A percentile compares a stretch with the other conserved stretches of the same genome.
Evolutionary conservation across 116 monocot genomes (phyloP).

Genomic region (Dioscorea cayenensis): DNA sequence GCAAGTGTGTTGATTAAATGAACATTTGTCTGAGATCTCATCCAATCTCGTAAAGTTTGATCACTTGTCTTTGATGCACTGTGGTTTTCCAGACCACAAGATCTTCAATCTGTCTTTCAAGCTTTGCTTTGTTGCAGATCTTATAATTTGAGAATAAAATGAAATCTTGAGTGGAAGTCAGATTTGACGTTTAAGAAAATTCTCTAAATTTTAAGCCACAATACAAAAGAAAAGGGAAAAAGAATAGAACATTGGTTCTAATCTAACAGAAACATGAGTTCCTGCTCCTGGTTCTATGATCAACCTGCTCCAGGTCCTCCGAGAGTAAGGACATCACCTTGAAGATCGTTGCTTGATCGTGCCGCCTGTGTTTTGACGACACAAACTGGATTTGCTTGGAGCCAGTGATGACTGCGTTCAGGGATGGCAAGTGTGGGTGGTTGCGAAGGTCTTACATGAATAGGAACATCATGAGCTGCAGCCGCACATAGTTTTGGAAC

Average conservation of each 20-base stretch:
- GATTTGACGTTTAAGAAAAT: no score
- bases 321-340: slow-evolving; percentile 71
- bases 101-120: no score
- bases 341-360: slow-evolving; percentile 51
- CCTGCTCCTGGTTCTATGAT: background rate
- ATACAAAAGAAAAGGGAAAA: background rate
- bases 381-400: slow-evolving; percentile 25
- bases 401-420: slow-evolving; percentile 19
- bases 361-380: slow-evolving; percentile 26
- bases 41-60: no score
- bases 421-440: slow-evolving; percentile 8
- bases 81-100: no score
- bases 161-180: no score
- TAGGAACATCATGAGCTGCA: slow-evolving; percentile 28
- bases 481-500: slow-evolving; percentile 18
- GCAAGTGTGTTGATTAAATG: no score
- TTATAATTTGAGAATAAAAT: no score
- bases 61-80: no score
- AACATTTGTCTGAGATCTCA: no score
- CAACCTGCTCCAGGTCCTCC: slow-evolving; percentile 59
- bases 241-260: background rate
- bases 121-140: no score
- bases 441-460: no score
- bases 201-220: background rate
- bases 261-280: background rate